Conservation (phyloP, 768 basidiomycete species). For the Russula earlei region DNA sequence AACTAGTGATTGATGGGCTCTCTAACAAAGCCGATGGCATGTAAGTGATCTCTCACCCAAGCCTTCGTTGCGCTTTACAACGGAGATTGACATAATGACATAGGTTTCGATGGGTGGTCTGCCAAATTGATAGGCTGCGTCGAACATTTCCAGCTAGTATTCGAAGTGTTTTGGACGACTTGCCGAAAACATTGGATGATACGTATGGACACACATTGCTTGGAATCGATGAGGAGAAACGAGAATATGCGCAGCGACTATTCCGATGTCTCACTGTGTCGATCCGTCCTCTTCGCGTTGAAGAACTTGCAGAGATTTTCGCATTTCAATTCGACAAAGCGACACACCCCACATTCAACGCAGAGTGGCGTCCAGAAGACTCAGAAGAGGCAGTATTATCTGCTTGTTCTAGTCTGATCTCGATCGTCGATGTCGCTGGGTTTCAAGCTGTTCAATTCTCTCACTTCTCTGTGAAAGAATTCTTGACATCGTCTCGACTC, state of each 20-base stretch:
- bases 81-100: rapidly evolving
- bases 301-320: constrained; percentile 4
- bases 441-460: constrained; percentile 1
- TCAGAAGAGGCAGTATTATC: background rate
- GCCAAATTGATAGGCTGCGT: constrained; percentile 1
- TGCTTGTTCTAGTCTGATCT: constrained; percentile 1
- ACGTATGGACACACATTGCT: background rate
- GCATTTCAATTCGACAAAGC: background rate
- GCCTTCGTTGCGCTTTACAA: background rate
- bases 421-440: background rate
- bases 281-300: background rate
- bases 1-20: background rate
- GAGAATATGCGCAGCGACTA: background rate
- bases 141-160: background rate
- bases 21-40: background rate
- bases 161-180: background rate
- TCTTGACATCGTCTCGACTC: constrained; percentile 5
- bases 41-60: background rate
- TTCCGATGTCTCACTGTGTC: background rate
- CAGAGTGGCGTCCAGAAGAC: background rate
- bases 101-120: constrained; percentile 4
- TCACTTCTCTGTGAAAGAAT: constrained; percentile 13
- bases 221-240: background rate
- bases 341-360: background rate
- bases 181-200: background rate